These are phyloP conservation scores for Mycena polygramma DNA, from an alignment of 768 basidiomycete genomes.

Conservation along the genomic window DNA sequence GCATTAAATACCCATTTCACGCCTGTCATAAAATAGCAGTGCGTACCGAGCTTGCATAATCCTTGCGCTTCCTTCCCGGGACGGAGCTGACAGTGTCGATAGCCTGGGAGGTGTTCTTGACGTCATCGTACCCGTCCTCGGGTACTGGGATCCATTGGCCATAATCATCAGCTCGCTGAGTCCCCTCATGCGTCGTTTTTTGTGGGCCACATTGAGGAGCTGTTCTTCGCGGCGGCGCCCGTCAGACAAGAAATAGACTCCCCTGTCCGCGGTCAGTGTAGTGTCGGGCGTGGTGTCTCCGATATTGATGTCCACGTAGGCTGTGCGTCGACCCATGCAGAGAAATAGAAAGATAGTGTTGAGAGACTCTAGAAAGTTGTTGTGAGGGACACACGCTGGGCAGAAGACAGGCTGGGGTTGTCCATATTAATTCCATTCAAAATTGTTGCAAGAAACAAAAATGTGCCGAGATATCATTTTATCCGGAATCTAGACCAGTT, in stretches of 20 bases:
- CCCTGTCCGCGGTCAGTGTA: not conserved
- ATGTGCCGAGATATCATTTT: no score
- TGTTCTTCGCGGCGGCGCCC: not conserved
- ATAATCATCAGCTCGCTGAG: not conserved
- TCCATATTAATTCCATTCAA: no score
- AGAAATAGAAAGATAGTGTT: no score
- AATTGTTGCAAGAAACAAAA: no score
- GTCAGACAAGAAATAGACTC: constrained; percentile 2
- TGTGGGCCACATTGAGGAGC: not conserved
- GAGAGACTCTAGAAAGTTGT: no score
- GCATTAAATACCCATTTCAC: no score
- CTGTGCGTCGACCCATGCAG: no score
- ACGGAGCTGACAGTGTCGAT: not conserved
- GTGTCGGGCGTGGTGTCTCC: not conserved
- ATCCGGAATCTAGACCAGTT: no score
- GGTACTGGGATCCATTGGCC: constrained; percentile 12
- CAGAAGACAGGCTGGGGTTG: no score
- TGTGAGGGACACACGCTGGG: no score
- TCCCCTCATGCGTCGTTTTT: constrained; percentile 4
- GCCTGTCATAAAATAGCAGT: not conserved
- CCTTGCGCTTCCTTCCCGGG: constrained; percentile 7
- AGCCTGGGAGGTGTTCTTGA: not conserved
- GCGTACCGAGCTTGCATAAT: constrained; percentile 1
- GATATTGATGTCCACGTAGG: not conserved
- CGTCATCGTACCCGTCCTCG: not conserved